These are phyloP conservation scores for Colletotrichum costaricense DNA, from an alignment of 2,329 filamentous ascomycete genomes.

Conservation along the genomic window DNA sequence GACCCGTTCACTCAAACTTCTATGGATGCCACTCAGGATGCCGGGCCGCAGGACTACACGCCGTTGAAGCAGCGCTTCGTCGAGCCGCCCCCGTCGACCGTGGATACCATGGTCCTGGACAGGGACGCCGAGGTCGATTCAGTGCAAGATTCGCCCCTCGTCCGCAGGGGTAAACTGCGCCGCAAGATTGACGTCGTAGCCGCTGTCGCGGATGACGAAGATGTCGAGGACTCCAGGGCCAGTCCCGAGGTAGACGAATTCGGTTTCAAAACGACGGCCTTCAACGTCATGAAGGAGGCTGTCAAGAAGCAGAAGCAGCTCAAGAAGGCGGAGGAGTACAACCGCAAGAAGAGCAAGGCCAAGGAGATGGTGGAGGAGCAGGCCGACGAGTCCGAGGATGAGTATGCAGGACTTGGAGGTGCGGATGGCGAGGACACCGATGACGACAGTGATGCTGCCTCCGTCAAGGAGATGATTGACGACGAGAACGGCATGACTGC, in stretches of 20 bases:
- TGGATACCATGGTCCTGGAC: constrained; percentile 74
- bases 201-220: constrained; percentile 53
- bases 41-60: constrained; percentile 78
- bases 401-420: constrained; percentile 94
- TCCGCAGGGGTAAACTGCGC: constrained; percentile 67
- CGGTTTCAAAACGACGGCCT: constrained; percentile 63
- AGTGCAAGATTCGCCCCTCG: constrained; percentile 72
- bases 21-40: constrained; percentile 84
- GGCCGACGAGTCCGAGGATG: constrained; percentile 97
- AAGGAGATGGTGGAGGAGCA: constrained; percentile 91
- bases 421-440: constrained; percentile 87
- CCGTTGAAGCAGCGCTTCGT: constrained; percentile 77
- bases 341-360: constrained; percentile 89
- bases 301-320: constrained; percentile 67
- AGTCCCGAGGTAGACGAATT: constrained; percentile 46
- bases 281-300: constrained; percentile 77
- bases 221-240: constrained; percentile 41
- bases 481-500: constrained; percentile 78
- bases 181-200: constrained; percentile 55
- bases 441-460: constrained; percentile 76
- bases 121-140: constrained; percentile 49
- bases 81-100: constrained; percentile 73
- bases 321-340: constrained; percentile 67
- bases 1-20: constrained; percentile 69
- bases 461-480: constrained; percentile 89